Base-by-base conservation (phyloP, 345 rosid species). In the Dimocarpus longan region DNA sequence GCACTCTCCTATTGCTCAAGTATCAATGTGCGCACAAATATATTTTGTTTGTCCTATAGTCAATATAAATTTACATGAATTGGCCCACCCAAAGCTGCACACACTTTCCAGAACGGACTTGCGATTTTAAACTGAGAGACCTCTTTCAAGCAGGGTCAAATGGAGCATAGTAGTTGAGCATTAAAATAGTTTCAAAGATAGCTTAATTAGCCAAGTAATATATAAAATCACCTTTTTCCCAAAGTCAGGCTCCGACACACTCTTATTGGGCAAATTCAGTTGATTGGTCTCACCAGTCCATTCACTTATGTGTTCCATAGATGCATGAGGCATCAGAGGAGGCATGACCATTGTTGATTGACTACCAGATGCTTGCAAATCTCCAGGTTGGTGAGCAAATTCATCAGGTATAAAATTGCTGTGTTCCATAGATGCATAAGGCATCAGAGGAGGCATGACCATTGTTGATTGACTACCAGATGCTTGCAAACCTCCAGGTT, bases 211-310 rank as follows among this genome's bases (percentile, higher is more conserved):
- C 32, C 42, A 63, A 42, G 39, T 13, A 63, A 15, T 5, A 63
- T 32, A 68, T 39, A 68, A 66, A 43, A 54, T 71, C 50, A 92
- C 97, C 93, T 91, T 89, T 80, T 88, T 85, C 74, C 90, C 87
- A 66, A 91, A 88, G 79, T 86, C 84, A 76, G 97, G 94, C 87
- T 91, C 94, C 72, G 97, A 91, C 21, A 87, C 86, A 80, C 93
- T 91, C 85, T 91, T 87, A 60, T 81, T 83, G 64, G 89, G 91
- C 86, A 83, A 76, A 18, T 59, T 68, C 69, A 77, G 82, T 65
- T 68, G 85, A 73, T 82, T 87, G 63, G 81, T 82, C 78, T 82
- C 86, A 62, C 82, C 88, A 70, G 80, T 72, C 88, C 87, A 81
- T 62, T 76, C 92, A 82, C 88, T 89, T 79, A 74, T 66, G 65